Conservation (phyloP, 495 filamentous ascomycete genomes). For the Lasiosphaeria miniovina region DNA sequence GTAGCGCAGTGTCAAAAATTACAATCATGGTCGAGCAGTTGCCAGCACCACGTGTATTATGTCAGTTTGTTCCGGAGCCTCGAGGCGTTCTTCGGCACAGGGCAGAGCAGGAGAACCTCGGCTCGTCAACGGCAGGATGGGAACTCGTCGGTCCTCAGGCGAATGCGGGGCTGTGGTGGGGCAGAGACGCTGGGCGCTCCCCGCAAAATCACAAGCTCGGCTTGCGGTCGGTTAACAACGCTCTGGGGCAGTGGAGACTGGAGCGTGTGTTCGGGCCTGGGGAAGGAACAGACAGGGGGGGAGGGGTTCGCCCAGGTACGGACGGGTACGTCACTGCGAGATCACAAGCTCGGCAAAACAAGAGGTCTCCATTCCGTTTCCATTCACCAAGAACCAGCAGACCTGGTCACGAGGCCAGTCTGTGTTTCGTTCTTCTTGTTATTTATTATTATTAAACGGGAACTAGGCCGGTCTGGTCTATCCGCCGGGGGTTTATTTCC, state of each 20-base stretch:
- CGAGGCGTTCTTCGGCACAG: conserved; percentile 10
- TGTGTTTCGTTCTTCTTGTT: too few species aligned
- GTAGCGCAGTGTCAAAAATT: too few species aligned
- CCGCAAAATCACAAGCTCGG: conserved; percentile 57
- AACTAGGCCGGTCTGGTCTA: too few species aligned
- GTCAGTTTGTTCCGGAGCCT: not conserved
- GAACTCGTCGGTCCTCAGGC: conserved; percentile 2
- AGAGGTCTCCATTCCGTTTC: not conserved
- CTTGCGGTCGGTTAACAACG: conserved; percentile 38
- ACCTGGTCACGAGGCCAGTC: too few species aligned
- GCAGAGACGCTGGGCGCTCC: conserved; percentile 22
- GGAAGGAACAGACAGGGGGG: too few species aligned
- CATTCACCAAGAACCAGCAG: not conserved
- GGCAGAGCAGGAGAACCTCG: conserved; percentile 1
- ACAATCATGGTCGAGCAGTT: too few species aligned
- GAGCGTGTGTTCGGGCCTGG: too few species aligned
- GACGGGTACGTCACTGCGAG: not conserved
- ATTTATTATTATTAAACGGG: too few species aligned
- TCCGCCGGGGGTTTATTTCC: too few species aligned
- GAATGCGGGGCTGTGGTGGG: not conserved
- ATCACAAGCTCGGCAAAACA: conserved; percentile 1
- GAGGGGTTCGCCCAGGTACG: too few species aligned
- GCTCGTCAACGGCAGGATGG: not conserved
- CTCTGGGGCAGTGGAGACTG: too few species aligned
- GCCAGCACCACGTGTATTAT: not conserved